Evolutionary conservation across 78 protist species (phyloP).

Genomic region (Dictyostelium citrinum): DNA sequence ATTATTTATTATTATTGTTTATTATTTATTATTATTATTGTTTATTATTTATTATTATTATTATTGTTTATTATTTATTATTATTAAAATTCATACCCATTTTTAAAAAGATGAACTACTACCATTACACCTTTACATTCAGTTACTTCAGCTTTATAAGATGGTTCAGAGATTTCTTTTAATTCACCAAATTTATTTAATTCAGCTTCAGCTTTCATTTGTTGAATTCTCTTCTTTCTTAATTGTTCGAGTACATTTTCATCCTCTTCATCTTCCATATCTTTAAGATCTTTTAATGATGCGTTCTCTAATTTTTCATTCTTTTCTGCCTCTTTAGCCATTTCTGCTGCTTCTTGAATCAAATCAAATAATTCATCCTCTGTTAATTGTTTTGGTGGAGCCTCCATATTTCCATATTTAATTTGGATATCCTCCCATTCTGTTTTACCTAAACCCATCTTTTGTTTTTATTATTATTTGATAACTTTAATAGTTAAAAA

Average conservation of each 20-base stretch:
- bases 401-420: conserved; percentile 66
- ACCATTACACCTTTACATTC: conserved; percentile 65
- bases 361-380: conserved; percentile 68
- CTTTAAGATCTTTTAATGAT: conserved; percentile 33
- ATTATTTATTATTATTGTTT: background rate
- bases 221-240: conserved; percentile 64
- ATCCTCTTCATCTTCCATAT: conserved; percentile 72
- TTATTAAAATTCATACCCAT: conserved; percentile 28
- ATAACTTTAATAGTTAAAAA: too few relatives aligned
- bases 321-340: conserved; percentile 30
- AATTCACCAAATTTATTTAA: conserved; percentile 70
- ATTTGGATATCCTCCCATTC: conserved; percentile 81
- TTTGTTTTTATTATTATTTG: background rate
- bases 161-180: conserved; percentile 69
- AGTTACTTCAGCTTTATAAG: conserved; percentile 73
- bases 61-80: background rate
- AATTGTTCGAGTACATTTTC: conserved; percentile 51
- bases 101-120: conserved; percentile 74
- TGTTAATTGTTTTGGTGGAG: conserved; percentile 58
- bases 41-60: too few relatives aligned
- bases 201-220: conserved; percentile 58
- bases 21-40: too few relatives aligned
- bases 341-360: conserved; percentile 59
- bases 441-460: conserved; percentile 55
- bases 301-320: conserved; percentile 62